Conservation (phyloP, 352 stramenopile genomes). For the Phytophthora pini region DNA sequence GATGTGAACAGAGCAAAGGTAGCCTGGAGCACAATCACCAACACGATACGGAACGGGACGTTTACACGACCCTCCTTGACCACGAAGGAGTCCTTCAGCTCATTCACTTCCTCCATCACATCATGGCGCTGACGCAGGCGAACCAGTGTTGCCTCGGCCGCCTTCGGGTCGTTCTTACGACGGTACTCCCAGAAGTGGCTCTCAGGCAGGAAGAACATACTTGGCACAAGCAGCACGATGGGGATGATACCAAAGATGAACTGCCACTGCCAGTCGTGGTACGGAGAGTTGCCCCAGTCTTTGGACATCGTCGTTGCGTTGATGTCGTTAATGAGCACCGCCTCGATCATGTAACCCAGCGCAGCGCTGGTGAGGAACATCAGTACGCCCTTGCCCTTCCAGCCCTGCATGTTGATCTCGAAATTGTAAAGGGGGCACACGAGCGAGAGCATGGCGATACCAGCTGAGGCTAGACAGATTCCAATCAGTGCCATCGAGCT, state of each 20-base stretch:
- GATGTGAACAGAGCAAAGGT: conserved; percentile 79
- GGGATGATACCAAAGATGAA: conserved; percentile 83
- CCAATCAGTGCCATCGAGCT: conserved; percentile 72
- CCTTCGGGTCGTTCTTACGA: conserved; percentile 64
- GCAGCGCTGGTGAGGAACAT: conserved; percentile 78
- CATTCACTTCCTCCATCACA: conserved; percentile 76
- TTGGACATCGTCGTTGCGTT: conserved; percentile 73
- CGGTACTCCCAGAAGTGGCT: conserved; percentile 84
- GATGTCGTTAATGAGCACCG: conserved; percentile 71
- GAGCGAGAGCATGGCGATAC: conserved; percentile 83
- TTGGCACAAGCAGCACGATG: conserved; percentile 62
- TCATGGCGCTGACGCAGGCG: conserved; percentile 86
- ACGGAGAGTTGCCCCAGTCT: conserved; percentile 71
- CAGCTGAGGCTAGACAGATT: conserved; percentile 68
- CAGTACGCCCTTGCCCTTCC: conserved; percentile 89
- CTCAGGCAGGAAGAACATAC: conserved; percentile 73
- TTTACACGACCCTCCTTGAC: conserved; percentile 72
- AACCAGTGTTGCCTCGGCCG: conserved; percentile 66
- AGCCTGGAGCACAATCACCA: conserved; percentile 69
- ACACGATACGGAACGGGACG: conserved; percentile 68
- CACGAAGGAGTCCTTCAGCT: conserved; percentile 72
- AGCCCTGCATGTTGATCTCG: conserved; percentile 87
- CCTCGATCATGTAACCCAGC: conserved; percentile 82
- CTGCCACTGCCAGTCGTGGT: conserved; percentile 82
- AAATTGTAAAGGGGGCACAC: conserved; percentile 87